A percentile compares a stretch with the other conserved stretches of the same genome.
These are phyloP conservation scores for Talaromyces piceae DNA, from an alignment of 2,329 filamentous ascomycete genomes.

Conservation along the genomic window DNA sequence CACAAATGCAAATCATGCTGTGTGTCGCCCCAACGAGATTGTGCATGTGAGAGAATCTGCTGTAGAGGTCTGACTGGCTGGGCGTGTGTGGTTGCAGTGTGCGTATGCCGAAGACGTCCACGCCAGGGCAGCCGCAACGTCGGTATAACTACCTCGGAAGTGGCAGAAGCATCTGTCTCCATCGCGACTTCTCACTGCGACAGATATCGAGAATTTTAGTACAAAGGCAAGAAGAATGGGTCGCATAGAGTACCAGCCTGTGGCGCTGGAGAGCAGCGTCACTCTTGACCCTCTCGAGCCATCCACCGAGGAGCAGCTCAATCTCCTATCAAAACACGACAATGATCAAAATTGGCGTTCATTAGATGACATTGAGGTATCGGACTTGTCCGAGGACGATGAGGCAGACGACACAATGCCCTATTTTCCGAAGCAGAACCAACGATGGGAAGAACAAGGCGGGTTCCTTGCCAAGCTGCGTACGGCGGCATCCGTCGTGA, in stretches of 20 bases:
- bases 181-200: neutral
- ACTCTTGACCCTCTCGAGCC: neutral
- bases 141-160: neutral
- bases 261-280: conserved; percentile 2
- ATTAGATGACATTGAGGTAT: neutral
- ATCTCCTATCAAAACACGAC: neutral
- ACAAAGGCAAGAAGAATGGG: conserved; percentile 1
- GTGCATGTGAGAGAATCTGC: neutral
- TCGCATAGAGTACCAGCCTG: conserved; percentile 7
- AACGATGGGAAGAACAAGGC: neutral
- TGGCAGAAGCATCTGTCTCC: neutral
- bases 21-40: neutral
- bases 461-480: neutral
- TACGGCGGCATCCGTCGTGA: neutral
- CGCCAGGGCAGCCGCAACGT: neutral
- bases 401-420: conserved; percentile 4
- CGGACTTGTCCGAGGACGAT: conserved; percentile 3
- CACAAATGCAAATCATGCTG: neutral
- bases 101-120: neutral
- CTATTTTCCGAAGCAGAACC: neutral
- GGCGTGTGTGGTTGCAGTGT: neutral
- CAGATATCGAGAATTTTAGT: neutral
- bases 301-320: neutral
- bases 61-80: neutral
- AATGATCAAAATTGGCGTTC: conserved; percentile 1